Conservation (phyloP, 352 stramenopile genomes). For the Pythium biforme region DNA sequence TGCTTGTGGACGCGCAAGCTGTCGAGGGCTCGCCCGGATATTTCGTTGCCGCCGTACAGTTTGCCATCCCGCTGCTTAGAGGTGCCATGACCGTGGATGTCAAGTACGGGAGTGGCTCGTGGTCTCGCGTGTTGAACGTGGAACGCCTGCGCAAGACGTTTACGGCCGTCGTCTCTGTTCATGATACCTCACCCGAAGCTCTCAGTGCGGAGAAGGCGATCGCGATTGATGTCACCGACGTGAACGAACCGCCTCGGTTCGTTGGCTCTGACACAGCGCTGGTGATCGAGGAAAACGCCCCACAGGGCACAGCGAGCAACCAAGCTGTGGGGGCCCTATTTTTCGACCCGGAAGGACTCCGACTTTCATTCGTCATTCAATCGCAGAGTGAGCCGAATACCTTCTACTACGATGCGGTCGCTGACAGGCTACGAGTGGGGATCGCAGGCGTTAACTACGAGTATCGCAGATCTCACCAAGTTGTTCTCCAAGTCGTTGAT, state of each 20-base stretch:
- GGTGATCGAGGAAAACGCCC: slow-evolving; percentile 19
- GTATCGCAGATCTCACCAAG: slow-evolving; percentile 8
- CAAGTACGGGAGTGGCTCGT: slow-evolving; percentile 28
- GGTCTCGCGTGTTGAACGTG: slow-evolving; percentile 38
- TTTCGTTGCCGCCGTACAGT: not conserved
- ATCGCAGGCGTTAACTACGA: slow-evolving; percentile 39
- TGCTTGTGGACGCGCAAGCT: not conserved
- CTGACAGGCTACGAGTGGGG: slow-evolving; percentile 36
- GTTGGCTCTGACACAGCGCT: slow-evolving; percentile 4
- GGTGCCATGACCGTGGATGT: slow-evolving; percentile 26
- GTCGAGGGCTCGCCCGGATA: slow-evolving; percentile 1
- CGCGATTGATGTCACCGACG: slow-evolving; percentile 18
- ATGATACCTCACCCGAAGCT: slow-evolving; percentile 35
- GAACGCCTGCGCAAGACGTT: slow-evolving; percentile 39
- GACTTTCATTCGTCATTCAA: slow-evolving; percentile 26
- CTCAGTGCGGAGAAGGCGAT: slow-evolving; percentile 22
- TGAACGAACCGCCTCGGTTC: slow-evolving; percentile 26
- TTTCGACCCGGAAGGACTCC: slow-evolving; percentile 24
- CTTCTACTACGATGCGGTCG: slow-evolving; percentile 48
- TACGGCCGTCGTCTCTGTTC: slow-evolving; percentile 31
- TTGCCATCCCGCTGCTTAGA: slow-evolving; percentile 12
- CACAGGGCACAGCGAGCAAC: slow-evolving; percentile 9
- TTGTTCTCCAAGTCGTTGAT: slow-evolving; percentile 24
- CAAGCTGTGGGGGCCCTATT: slow-evolving; percentile 16
- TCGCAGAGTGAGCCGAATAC: slow-evolving; percentile 34